phyloP scores from a whole-genome alignment of 169 alveolate species.

The Plasmodium vinckei region DNA sequence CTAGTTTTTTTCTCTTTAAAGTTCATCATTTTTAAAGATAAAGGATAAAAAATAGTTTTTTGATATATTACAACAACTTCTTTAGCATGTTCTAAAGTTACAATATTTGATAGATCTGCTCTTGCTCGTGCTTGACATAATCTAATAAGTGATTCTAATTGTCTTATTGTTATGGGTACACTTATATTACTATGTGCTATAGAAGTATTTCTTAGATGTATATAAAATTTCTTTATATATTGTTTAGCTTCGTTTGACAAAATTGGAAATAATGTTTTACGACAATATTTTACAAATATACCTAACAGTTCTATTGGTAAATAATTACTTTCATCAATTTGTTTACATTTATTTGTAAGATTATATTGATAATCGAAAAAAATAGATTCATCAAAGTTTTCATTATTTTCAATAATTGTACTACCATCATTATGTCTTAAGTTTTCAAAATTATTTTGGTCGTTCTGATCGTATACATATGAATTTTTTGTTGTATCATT shows the following conservation, averaged over 20 bases:
- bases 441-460: background rate
- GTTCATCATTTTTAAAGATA: slow-evolving; percentile 31
- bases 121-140: slow-evolving; percentile 94
- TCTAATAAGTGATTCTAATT: slow-evolving; percentile 91
- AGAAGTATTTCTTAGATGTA: slow-evolving; percentile 54
- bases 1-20: slow-evolving; percentile 26
- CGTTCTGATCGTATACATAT: background rate
- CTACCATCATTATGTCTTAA: no score
- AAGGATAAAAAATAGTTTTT: slow-evolving; percentile 77
- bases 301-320: slow-evolving; percentile 54
- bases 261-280: slow-evolving; percentile 39
- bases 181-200: slow-evolving; percentile 71
- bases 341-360: slow-evolving; percentile 49
- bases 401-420: background rate
- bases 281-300: slow-evolving; percentile 26
- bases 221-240: slow-evolving; percentile 47
- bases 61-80: slow-evolving; percentile 82
- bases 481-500: slow-evolving; percentile 3
- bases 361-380: slow-evolving; percentile 24
- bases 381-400: background rate
- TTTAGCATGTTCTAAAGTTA: slow-evolving; percentile 78
- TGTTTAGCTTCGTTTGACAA: slow-evolving; percentile 60
- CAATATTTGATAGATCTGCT: slow-evolving; percentile 79
- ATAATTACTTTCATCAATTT: slow-evolving; percentile 39
- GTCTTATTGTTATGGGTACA: slow-evolving; percentile 89